These are phyloP conservation scores for Mycena pura DNA, from an alignment of 768 basidiomycete genomes.

Conservation along the genomic window DNA sequence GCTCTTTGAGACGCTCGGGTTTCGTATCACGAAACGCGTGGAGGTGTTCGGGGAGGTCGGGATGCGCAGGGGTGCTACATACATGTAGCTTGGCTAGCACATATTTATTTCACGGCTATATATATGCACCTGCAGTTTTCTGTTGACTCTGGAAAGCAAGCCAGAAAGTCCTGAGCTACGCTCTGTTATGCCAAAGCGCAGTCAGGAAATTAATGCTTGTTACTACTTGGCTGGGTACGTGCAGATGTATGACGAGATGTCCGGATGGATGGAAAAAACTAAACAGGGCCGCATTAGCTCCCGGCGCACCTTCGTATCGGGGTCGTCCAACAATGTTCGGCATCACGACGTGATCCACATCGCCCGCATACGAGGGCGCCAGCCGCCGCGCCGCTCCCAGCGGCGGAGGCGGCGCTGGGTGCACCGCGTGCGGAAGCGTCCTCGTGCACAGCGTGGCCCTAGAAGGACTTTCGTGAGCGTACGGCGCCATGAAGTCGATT, in stretches of 20 bases:
- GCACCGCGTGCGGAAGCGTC: conserved; percentile 64
- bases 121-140: too few species aligned
- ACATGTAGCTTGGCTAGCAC: too few species aligned
- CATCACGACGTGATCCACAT: conserved; percentile 76
- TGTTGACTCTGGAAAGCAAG: too few species aligned
- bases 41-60: conserved; percentile 86
- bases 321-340: conserved; percentile 81
- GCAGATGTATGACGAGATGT: not conserved
- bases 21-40: conserved; percentile 67
- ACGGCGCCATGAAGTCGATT: conserved; percentile 73
- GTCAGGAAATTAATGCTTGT: too few species aligned
- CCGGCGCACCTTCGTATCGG: conserved; percentile 73
- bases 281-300: conserved; percentile 7
- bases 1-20: conserved; percentile 82
- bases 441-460: conserved; percentile 71
- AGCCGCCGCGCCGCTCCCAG: conserved; percentile 28
- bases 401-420: conserved; percentile 31
- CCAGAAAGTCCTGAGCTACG: too few species aligned
- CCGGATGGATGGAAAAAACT: not conserved
- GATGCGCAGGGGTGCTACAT: conserved; percentile 57
- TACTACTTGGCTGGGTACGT: too few species aligned
- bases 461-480: conserved; percentile 77
- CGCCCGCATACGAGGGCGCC: conserved; percentile 28
- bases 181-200: too few species aligned
- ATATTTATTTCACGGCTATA: too few species aligned